These are phyloP conservation scores for Chrysopogon serrulatus DNA, from an alignment of 176 grass and related monocot genomes.

Conservation along the genomic window DNA sequence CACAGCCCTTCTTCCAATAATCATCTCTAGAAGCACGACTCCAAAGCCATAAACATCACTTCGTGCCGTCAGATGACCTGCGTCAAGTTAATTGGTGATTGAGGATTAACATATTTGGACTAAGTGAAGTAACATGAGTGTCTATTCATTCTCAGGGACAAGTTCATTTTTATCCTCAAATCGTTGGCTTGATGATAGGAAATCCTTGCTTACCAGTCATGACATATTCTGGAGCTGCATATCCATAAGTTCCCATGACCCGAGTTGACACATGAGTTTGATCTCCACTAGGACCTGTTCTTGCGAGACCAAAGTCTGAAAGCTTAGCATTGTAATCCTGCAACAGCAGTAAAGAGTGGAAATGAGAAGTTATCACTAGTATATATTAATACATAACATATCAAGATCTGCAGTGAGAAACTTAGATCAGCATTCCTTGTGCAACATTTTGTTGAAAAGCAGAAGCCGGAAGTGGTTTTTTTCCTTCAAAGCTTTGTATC, in stretches of 20 bases:
- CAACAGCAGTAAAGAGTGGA: slow-evolving; percentile 3
- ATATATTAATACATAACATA: slow-evolving; percentile 8
- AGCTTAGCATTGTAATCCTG: slow-evolving; percentile 99
- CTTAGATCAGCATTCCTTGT: neutral
- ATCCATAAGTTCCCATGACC: slow-evolving; percentile 94
- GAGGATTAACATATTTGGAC: slow-evolving; percentile 15
- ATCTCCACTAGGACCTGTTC: slow-evolving; percentile 91
- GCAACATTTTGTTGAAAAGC: neutral
- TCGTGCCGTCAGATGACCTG: slow-evolving; percentile 87
- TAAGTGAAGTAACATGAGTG: neutral
- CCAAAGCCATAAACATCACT: slow-evolving; percentile 98
- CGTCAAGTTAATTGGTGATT: slow-evolving; percentile 4
- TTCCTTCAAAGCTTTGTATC: neutral
- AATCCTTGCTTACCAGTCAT: slow-evolving; percentile 70
- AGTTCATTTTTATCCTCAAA: neutral
- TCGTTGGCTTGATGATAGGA: neutral
- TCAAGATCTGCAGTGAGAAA: slow-evolving; percentile 15
- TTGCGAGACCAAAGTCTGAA: slow-evolving; percentile 97
- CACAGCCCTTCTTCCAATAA: slow-evolving; percentile 83
- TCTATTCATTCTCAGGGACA: neutral
- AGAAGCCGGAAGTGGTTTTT: neutral
- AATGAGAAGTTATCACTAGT: neutral
- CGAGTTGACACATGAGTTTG: slow-evolving; percentile 95
- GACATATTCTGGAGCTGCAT: slow-evolving; percentile 97
- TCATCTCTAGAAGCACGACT: slow-evolving; percentile 87